Evolutionary conservation across 1,284 basidiomycete species (phyloP).

Genomic region (Pseudozyma hubeiensis): DNA sequence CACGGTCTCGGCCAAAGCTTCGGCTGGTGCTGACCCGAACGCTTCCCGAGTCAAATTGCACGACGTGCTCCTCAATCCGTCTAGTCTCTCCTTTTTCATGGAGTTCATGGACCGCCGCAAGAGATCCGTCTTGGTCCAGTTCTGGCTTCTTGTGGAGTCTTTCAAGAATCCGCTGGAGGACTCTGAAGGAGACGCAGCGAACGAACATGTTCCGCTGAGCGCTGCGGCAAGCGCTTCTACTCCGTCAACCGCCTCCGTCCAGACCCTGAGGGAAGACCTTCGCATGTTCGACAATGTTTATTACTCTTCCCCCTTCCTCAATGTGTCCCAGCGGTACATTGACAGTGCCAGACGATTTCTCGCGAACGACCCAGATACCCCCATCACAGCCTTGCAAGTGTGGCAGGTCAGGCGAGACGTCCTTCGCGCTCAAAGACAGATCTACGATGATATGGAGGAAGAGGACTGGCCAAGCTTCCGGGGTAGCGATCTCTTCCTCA

Average conservation of each 20-base stretch:
- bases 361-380: conserved; percentile 6
- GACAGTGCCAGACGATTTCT: conserved; percentile 79
- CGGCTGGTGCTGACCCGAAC: conserved; percentile 42
- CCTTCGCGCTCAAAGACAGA: conserved; percentile 83
- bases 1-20: conserved; percentile 29
- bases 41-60: conserved; percentile 40
- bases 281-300: conserved; percentile 86
- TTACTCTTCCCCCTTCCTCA: conserved; percentile 75
- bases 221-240: conserved; percentile 21
- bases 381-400: conserved; percentile 59
- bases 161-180: conserved; percentile 93
- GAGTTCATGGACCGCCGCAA: conserved; percentile 94
- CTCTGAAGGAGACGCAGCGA: conserved; percentile 65
- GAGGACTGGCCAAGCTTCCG: conserved; percentile 88
- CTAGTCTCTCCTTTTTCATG: conserved; percentile 92
- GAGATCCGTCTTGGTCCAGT: conserved; percentile 87
- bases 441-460: conserved; percentile 86
- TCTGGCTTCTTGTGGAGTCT: conserved; percentile 95
- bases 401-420: conserved; percentile 75
- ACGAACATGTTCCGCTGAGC: conserved; percentile 70
- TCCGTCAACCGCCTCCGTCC: conserved; percentile 68
- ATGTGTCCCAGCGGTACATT: conserved; percentile 78
- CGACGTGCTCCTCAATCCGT: conserved; percentile 85
- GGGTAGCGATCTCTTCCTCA: conserved; percentile 87
- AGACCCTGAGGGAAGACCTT: conserved; percentile 81